Evolutionary conservation across 2,329 filamentous ascomycete genomes (phyloP), one percentile per base, ranked within the genome.

Genomic region (Microcera coccophila): DNA sequence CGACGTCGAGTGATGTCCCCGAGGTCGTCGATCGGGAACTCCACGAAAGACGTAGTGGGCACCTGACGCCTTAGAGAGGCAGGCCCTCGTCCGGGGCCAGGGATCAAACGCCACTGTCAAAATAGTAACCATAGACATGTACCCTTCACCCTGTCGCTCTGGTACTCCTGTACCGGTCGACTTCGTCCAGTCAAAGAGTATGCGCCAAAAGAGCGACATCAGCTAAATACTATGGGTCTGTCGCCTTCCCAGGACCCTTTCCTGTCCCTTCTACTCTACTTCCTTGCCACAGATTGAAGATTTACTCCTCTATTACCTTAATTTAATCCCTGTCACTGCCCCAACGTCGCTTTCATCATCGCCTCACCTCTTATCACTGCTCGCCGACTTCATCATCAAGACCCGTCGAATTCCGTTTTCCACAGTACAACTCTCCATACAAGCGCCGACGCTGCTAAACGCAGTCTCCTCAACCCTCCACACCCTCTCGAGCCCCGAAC

Each of bases 221-320:
- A 55, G 48, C 56, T 61, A 58, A 62, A 62, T 59, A 60, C 53
- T 48, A 53, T 50, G 42, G 48, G 51, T 48, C 55, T 52, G 54
- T 57, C 50, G 49, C 48, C 45, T 45, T 43, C 41, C 36, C 49
- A 44, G 52, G 52, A 42, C 47, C 39, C 42, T 44, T 36, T 54
- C 31, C 43, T 37, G 42, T 49, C 38, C 36, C 38, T 48, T 41
- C 16, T 38, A 21, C 41, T 43, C 47, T 46, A n/a, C 45, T 44
- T 42, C 47, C 33, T 55, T 39, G 50, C 50, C 52, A 49, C 55
- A 36, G 43, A 24, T 44, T 18, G 36, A 28, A 31, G 47, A 38
- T 48, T 41, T 31, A 29, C 5, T 36, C 29, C 37, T 28, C 21
- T 15, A 33, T 33, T 45, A 34, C 32, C 31, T 40, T 24, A n/a